phyloP scores from a whole-genome alignment of 805 yeast species.

The Komagataella populi region DNA sequence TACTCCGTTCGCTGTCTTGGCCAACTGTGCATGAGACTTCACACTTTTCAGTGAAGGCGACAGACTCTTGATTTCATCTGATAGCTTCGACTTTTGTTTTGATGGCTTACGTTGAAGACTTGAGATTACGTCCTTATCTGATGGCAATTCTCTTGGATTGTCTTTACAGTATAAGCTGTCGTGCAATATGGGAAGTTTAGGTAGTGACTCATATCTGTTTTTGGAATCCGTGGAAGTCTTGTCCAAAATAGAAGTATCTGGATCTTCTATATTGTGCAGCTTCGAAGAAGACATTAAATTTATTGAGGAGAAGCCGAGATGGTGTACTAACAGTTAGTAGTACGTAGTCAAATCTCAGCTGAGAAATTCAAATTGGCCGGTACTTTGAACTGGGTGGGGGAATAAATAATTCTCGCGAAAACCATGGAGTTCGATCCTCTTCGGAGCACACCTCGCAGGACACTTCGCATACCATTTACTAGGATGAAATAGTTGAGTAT shows the following conservation, averaged over 20 bases:
- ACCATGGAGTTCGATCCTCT: not conserved
- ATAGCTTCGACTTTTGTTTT: not conserved
- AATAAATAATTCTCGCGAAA: not conserved
- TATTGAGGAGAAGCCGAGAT: not conserved
- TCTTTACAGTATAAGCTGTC: slow-evolving; percentile 13
- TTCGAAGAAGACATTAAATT: not conserved
- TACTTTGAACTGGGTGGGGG: not conserved
- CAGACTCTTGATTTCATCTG: not conserved
- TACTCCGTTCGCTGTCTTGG: slow-evolving; percentile 74
- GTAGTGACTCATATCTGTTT: not conserved
- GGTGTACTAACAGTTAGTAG: not conserved
- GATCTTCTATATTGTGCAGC: not conserved
- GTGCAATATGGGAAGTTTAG: slow-evolving; percentile 16
- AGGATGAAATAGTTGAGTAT: not conserved
- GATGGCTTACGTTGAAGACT: not conserved
- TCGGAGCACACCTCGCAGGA: not conserved
- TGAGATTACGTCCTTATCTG: not conserved
- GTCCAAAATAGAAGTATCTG: not conserved
- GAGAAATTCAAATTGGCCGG: not conserved
- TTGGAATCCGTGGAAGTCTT: not conserved
- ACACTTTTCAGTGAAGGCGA: slow-evolving; percentile 27
- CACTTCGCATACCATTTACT: no score
- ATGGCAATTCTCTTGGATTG: slow-evolving; percentile 8
- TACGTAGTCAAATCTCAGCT: not conserved
- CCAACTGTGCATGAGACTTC: slow-evolving; percentile 59